Evolutionary conservation across 345 rosid species (phyloP).

Genomic region (Xanthoceras sorbifolium): DNA sequence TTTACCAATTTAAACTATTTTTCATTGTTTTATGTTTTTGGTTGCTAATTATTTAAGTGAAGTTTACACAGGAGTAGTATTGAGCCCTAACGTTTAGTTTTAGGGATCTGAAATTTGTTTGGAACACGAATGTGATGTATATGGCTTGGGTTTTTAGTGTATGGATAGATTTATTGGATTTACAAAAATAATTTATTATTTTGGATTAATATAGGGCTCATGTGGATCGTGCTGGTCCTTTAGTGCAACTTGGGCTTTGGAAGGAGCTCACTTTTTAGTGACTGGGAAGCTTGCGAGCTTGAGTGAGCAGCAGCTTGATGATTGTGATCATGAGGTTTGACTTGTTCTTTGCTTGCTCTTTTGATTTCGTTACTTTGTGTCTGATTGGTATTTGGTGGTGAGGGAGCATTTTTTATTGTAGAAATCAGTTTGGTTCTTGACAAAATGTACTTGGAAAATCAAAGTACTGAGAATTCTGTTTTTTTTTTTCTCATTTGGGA

Average conservation of each 20-base stretch:
- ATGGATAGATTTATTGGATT: no score
- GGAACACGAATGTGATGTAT: no score
- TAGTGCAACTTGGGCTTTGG: conserved; percentile 89
- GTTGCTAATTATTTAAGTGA: no score
- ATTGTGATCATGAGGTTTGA: conserved; percentile 93
- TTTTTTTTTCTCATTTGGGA: background rate
- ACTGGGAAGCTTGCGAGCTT: conserved; percentile 93
- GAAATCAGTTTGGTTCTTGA: background rate
- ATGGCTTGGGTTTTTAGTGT: no score
- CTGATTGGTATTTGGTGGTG: background rate
- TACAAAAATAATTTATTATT: no score
- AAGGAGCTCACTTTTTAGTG: conserved; percentile 83
- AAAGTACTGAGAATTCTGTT: background rate
- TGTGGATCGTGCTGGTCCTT: conserved; percentile 99
- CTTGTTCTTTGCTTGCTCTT: background rate
- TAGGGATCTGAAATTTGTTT: no score
- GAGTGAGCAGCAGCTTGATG: conserved; percentile 98
- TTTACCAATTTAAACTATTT: no score
- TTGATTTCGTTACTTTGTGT: background rate
- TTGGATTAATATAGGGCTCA: conserved; percentile 62
- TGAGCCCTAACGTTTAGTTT: no score
- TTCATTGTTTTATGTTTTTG: no score
- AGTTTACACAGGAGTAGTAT: no score
- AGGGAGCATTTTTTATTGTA: background rate
- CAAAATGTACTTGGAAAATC: background rate